Base-by-base conservation (phyloP, 1,139 yeast genomes). In the Insectozyma bohioensis region DNA sequence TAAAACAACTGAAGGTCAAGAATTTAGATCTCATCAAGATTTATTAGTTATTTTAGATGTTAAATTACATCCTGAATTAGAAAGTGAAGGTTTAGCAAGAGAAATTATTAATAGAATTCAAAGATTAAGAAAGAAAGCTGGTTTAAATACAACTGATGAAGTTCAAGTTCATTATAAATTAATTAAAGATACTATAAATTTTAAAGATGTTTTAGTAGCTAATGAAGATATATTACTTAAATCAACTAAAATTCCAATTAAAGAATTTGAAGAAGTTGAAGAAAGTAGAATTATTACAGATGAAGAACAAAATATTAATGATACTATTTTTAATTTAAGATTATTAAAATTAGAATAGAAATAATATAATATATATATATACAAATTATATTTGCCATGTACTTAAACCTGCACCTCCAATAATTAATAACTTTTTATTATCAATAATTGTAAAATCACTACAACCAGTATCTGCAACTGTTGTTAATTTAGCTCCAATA, bases 21-120 rank as follows among this genome's bases (percentile, higher is more conserved):
- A 87, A 58, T 77, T 84, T 31, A 82, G 95, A 72, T 73, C 95
- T 34, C 94, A 85, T 48, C 85, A 81, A 51, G 97, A 87, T 50
- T 95, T 90, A 29, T 74, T 92, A 57, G 76, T 92, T 54, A 84
- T 94, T 46, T 72, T 94, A 60, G 98, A 94, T 56, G 85, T 87
- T 42, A 85, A 85, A 49, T 64, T 87, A 39, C 84, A 92, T 56
- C 88, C 90, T 28, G 96, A 90, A 50, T 74, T 90, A 58, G 84
- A 84, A 67, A 80, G 85, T 34, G 97, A 92, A 68, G 97, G 97
- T 59, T 73, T 85, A 51, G 96, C 96, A 6, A 86, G 99, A 69
- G 98, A 94, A 62, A 75, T 94, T 56, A 77, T 92, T 54, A 94
- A 94, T 75, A 88, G 98, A 66, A 88, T 94, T 48, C 99, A 94